phyloP scores from a whole-genome alignment of 805 yeast genomes.

The Zygotorulaspora chibaensis region DNA sequence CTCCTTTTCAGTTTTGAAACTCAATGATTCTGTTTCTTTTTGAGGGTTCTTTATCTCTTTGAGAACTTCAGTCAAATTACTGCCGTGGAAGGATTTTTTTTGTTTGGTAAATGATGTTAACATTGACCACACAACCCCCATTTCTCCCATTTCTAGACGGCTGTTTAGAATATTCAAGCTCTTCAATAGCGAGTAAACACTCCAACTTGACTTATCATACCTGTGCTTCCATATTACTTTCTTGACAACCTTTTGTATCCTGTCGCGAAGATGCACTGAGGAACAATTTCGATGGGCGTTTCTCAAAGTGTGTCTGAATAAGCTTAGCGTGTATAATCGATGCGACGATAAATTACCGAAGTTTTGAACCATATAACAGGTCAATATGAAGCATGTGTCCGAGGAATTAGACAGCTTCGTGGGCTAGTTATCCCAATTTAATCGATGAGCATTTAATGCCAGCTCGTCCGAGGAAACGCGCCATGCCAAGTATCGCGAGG shows the following conservation, averaged over 20 bases:
- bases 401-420: too few relatives aligned
- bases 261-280: slow-evolving; percentile 15
- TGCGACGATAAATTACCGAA: slow-evolving; percentile 31
- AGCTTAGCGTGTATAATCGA: slow-evolving; percentile 25
- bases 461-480: too few relatives aligned
- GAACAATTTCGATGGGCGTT: slow-evolving; percentile 18
- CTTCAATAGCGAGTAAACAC: slow-evolving; percentile 14
- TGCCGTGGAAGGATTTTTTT: slow-evolving; percentile 7
- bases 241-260: slow-evolving; percentile 12
- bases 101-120: slow-evolving; percentile 6
- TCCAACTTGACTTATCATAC: slow-evolving; percentile 28
- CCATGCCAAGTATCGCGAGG: too few relatives aligned
- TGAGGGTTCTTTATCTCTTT: background rate
- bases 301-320: slow-evolving; percentile 33
- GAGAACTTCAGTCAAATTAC: slow-evolving; percentile 4
- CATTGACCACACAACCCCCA: slow-evolving; percentile 11
- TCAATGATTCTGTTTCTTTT: slow-evolving; percentile 1
- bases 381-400: too few relatives aligned
- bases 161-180: slow-evolving; percentile 17
- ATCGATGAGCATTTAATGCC: too few relatives aligned
- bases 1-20: slow-evolving; percentile 11
- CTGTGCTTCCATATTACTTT: slow-evolving; percentile 15
- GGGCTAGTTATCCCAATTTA: too few relatives aligned
- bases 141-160: slow-evolving; percentile 7
- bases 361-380: slow-evolving; percentile 27